A percentile compares a stretch with the other conserved stretches of the same genome.
These are phyloP conservation scores for Russula brevipes DNA, from an alignment of 768 basidiomycete genomes.

Conservation along the genomic window DNA sequence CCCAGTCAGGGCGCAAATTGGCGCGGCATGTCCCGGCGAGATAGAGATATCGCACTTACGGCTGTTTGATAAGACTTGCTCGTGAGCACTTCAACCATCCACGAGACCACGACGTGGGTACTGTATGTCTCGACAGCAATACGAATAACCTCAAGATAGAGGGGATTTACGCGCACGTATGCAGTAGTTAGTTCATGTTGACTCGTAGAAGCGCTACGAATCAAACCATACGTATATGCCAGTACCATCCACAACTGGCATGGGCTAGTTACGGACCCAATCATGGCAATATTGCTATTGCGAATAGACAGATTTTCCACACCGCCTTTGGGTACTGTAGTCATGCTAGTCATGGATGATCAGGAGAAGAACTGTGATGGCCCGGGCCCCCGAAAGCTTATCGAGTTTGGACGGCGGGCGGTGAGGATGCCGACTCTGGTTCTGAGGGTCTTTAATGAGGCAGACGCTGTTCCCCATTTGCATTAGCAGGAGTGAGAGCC, in stretches of 20 bases:
- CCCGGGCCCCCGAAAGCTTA: not conserved
- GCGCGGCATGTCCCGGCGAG: constrained; percentile 26
- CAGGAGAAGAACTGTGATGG: not conserved
- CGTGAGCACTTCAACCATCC: constrained; percentile 43
- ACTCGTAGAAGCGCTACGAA: not conserved
- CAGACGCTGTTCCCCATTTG: not conserved
- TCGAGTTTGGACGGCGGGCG: constrained; percentile 40
- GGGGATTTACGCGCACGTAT: constrained; percentile 36
- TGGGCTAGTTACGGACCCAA: constrained; percentile 47
- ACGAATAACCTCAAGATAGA: constrained; percentile 40
- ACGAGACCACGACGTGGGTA: constrained; percentile 42
- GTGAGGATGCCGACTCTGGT: constrained; percentile 4
- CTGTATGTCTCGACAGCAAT: constrained; percentile 36
- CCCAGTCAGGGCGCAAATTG: constrained; percentile 18
- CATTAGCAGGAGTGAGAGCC: not conserved
- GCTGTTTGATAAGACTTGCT: constrained; percentile 39
- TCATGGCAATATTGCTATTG: constrained; percentile 47
- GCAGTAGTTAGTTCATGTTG: not conserved
- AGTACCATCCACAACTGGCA: constrained; percentile 45
- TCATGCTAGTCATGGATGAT: not conserved
- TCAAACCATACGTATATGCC: constrained; percentile 35
- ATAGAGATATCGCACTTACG: constrained; percentile 48
- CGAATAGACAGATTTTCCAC: not conserved
- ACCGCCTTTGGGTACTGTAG: no score
- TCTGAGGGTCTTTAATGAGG: not conserved